A percentile compares a stretch with the other conserved stretches of the same genome.
Conservation (phyloP, 225 moss, liverwort and hornwort genomes). For the Neckera pumila region DNA sequence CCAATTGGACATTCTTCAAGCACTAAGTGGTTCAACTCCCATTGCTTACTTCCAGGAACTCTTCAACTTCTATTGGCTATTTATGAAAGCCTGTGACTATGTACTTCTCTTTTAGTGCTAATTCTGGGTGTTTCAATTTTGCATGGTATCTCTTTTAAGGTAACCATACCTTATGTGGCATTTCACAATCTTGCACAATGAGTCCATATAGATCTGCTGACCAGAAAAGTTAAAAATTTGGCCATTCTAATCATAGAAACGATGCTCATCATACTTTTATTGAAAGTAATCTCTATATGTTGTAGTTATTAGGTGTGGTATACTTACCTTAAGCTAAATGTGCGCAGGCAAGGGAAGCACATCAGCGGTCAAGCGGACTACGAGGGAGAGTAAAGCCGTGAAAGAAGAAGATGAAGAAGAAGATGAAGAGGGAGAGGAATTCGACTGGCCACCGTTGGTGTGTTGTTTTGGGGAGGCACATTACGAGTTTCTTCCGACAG, state of each 20-base stretch:
- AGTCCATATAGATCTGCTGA: background rate
- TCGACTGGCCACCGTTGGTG: constrained; percentile 87
- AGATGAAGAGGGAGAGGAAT: constrained; percentile 31
- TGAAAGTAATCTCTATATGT: no score
- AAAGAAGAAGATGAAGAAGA: background rate
- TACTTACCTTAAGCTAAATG: background rate
- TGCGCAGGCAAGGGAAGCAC: constrained; percentile 18
- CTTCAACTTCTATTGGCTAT: background rate
- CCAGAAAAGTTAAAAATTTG: background rate
- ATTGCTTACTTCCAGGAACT: background rate
- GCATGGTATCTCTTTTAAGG: background rate
- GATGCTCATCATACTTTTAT: background rate
- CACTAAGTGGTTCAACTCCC: background rate
- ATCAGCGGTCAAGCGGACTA: background rate
- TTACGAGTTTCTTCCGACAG: constrained; percentile 79
- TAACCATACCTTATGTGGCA: background rate
- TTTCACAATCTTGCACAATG: no score
- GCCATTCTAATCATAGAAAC: background rate
- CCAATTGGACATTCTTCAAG: background rate
- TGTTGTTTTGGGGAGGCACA: constrained; percentile 93
- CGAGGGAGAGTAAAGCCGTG: constrained; percentile 1
- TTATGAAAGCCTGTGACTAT: background rate
- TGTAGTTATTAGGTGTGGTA: background rate
- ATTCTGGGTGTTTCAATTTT: background rate
- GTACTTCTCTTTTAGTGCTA: background rate